Base-by-base conservation (phyloP, 192 early-diverging fungal genomes). In the Coemansia aciculifera region DNA sequence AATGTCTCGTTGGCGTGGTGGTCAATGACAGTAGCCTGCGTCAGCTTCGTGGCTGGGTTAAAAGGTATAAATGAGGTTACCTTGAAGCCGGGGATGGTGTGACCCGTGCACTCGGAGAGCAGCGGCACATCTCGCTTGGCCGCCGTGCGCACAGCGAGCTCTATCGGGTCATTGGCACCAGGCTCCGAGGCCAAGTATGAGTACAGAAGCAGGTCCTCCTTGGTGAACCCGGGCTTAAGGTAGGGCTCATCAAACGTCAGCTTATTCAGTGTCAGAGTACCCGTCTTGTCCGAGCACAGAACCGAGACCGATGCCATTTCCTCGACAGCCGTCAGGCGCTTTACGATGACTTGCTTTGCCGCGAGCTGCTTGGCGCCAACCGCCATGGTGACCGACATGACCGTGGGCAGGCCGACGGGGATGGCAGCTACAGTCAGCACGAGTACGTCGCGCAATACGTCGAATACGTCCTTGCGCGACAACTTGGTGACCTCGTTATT, bases 371-470 rank as follows among this genome's bases (percentile, higher is more conserved):
- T 84, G 43, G 94, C 93, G 56, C 95, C 95, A 34, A 97, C 88
- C 5, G 95, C 95, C 94, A 97, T 95, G 49, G 95, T 97, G 24
- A 96, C 94, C 15, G 93, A 89, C 87, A 95, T 89, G 49, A 97
- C 93, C 0, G 95, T 94, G 17, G 94, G 95, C 24, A 97, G 88
- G 78, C 95, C 95, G 11, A 95, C 90, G 24, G 95, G 95, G 63
- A 96, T 94, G 40, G 94, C 94, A 51, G 94, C 94, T n/a, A 97
- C 90, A 2, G 93, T 95, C 56, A 97, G 81, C 62, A 96, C 88
- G n/a, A 97, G 83, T 59, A 91, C 89, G 31, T 90, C 77, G 62
- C 87, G 72, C 62, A 97, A 73, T 5, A 90, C 86, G 1, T 85
- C 85, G 59, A 89, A 76, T 77, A 85, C 87, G 54, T 87, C 84